Evolutionary conservation across 495 filamentous ascomycete species (phyloP).

Genomic region (Penicillium canariense): DNA sequence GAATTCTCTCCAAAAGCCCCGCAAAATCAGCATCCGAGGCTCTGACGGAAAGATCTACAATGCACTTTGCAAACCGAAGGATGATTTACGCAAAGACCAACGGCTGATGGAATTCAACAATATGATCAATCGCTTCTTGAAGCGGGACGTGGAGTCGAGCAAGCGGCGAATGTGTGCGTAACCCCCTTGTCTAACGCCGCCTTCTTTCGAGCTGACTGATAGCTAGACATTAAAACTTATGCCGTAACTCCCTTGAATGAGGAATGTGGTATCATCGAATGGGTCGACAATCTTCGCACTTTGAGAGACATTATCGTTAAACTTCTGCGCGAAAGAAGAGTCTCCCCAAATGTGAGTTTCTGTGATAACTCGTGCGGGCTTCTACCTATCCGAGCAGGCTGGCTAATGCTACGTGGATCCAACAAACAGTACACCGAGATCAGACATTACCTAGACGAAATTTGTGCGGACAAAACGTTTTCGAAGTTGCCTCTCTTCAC

Average conservation of each 20-base stretch:
- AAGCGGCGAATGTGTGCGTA: constrained; percentile 68
- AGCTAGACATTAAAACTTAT: constrained; percentile 88
- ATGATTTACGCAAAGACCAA: constrained; percentile 94
- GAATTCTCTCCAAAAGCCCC: constrained; percentile 85
- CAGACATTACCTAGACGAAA: constrained; percentile 54
- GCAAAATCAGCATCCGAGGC: constrained; percentile 83
- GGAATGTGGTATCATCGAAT: constrained; percentile 96
- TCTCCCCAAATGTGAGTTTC: constrained; percentile 54
- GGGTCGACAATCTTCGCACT: constrained; percentile 95
- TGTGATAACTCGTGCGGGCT: background rate
- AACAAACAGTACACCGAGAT: constrained; percentile 56
- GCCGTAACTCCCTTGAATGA: constrained; percentile 95
- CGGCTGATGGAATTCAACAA: constrained; percentile 98
- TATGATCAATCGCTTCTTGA: constrained; percentile 93
- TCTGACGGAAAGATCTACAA: constrained; percentile 86
- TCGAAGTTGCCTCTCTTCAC: constrained; percentile 66
- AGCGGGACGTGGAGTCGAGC: constrained; percentile 85
- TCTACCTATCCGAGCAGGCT: background rate
- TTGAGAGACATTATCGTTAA: constrained; percentile 86
- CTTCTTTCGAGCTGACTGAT: constrained; percentile 10
- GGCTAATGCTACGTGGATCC: constrained; percentile 7
- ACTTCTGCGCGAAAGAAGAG: constrained; percentile 68
- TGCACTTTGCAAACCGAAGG: constrained; percentile 94
- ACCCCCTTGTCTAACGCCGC: background rate
- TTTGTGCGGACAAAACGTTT: constrained; percentile 42